Conservation (phyloP, 176 grass and related monocot species). For the Canna indica region DNA sequence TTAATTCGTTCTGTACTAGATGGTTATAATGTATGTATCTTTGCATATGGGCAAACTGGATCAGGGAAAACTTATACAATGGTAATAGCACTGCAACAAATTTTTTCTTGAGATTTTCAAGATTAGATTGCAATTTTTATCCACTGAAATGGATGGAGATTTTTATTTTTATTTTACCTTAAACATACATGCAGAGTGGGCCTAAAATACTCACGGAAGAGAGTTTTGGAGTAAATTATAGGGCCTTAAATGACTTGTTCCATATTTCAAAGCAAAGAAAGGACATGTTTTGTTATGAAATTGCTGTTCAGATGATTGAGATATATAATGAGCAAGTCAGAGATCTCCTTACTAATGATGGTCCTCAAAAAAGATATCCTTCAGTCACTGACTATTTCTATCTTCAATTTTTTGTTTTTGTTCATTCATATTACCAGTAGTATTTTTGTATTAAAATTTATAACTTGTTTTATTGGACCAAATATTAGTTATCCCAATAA, state of each 20-base stretch:
- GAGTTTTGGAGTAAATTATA: constrained; percentile 86
- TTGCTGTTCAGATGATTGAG: constrained; percentile 97
- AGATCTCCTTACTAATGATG: constrained; percentile 82
- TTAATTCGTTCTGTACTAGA: constrained; percentile 96
- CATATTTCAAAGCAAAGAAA: constrained; percentile 79
- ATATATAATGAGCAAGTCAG: constrained; percentile 99
- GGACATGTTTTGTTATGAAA: constrained; percentile 72
- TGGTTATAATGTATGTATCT: constrained; percentile 98
- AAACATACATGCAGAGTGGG: constrained; percentile 49
- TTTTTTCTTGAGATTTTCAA: not conserved
- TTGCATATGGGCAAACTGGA: constrained; percentile 96
- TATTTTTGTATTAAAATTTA: not conserved
- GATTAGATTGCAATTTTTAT: not conserved
- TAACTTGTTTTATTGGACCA: not conserved
- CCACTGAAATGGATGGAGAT: not conserved
- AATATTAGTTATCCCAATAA: constrained; percentile 13
- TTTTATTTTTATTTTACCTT: constrained; percentile 6
- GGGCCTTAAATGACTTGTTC: constrained; percentile 88
- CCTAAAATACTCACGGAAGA: constrained; percentile 73
- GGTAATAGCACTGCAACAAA: constrained; percentile 30
- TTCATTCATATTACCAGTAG: not conserved
- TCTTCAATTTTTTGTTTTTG: not conserved
- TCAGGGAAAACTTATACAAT: constrained; percentile 99
- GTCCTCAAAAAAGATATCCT: constrained; percentile 98
- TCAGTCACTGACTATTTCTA: not conserved